Percentiles rank a stretch among this genome's conserved stretches.
Evolutionary conservation across 345 rosid genomes (phyloP).

Genomic region (Mercurialis annua): DNA sequence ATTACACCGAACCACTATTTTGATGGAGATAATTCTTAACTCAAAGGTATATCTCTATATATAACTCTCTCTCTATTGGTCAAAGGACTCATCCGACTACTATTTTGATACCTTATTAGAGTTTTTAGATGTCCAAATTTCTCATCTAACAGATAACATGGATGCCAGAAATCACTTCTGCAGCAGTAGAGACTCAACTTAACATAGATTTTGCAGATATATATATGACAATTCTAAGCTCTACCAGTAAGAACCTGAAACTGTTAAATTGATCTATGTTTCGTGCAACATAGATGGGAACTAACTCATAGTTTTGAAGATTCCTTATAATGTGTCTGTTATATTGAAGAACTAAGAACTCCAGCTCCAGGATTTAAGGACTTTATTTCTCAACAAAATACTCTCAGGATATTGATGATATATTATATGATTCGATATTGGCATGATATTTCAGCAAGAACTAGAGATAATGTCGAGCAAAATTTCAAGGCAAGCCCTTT

Average conservation of each 20-base stretch:
- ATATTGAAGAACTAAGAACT: slow-evolving; percentile 4
- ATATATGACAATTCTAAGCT: slow-evolving; percentile 19
- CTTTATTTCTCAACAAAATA: slow-evolving; percentile 19
- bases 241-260: slow-evolving; percentile 6
- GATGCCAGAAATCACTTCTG: slow-evolving; percentile 25
- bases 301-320: background rate
- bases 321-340: background rate
- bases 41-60: too few relatives aligned
- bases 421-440: too few relatives aligned
- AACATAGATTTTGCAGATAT: slow-evolving; percentile 22
- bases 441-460: slow-evolving; percentile 14
- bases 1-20: too few relatives aligned
- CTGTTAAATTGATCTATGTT: background rate
- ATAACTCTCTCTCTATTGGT: too few relatives aligned
- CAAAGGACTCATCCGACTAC: too few relatives aligned
- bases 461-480: background rate
- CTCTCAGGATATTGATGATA: too few relatives aligned
- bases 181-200: slow-evolving; percentile 15
- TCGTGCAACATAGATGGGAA: background rate
- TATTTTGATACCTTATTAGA: too few relatives aligned
- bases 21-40: too few relatives aligned
- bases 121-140: too few relatives aligned
- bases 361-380: slow-evolving; percentile 22
- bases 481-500: too few relatives aligned
- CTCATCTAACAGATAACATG: too few relatives aligned